These are phyloP conservation scores for Chaetomium sp. DNA, from an alignment of 2,329 filamentous ascomycete genomes.

Conservation along the genomic window DNA sequence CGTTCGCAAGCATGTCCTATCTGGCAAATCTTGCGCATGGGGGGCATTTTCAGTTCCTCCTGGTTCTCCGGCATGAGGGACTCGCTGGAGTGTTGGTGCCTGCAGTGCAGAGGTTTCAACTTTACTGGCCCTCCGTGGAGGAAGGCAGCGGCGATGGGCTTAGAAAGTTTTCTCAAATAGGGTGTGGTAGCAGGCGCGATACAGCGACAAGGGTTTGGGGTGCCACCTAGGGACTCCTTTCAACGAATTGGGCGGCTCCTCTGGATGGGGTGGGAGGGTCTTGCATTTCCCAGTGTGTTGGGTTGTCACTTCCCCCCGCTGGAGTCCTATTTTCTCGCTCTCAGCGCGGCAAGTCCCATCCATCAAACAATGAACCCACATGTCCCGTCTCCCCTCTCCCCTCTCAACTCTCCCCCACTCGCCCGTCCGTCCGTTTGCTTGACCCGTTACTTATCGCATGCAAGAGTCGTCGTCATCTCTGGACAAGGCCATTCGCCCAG, in stretches of 20 bases:
- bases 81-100: not conserved
- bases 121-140: not conserved
- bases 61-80: not conserved
- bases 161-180: not conserved
- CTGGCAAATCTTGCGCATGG: not conserved
- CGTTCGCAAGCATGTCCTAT: not conserved
- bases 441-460: not conserved
- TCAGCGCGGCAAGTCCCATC: conserved; percentile 22
- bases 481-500: not conserved
- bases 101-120: conserved; percentile 1
- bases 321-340: not conserved
- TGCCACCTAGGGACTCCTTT: conserved; percentile 4
- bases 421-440: not conserved
- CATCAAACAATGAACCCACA: not conserved
- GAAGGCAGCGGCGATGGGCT: not conserved
- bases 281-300: not conserved
- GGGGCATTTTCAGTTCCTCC: not conserved
- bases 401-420: not conserved
- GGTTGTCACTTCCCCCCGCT: not conserved
- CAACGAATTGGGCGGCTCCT: conserved; percentile 1
- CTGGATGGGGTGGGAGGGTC: not conserved
- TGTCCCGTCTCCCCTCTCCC: too few relatives aligned
- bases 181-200: conserved; percentile 29
- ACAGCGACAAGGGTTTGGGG: conserved; percentile 30
- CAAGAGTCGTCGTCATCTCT: not conserved